Evolutionary conservation across 495 filamentous ascomycete species (phyloP), one percentile per base, ranked within the genome.

Genomic region (Penicillium waksmanii): DNA sequence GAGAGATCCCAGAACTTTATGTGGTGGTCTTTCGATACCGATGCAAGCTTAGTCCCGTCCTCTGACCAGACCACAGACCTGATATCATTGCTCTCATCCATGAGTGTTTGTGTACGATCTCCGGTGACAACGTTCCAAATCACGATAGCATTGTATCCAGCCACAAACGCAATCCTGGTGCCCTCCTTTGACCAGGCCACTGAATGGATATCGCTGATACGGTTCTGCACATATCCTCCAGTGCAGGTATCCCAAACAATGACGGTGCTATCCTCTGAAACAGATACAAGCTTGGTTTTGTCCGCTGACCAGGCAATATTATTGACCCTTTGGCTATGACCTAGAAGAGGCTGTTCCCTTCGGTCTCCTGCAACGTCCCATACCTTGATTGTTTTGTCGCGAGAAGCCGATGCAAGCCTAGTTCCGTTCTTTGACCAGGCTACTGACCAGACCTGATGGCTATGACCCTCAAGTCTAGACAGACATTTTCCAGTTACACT

Each of bases 1-100:
- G 42, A 44, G 13, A 54, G 21, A 42, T 55, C 40, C 53, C 53
- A 55, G 21, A 55, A 33, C 53, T 55, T 46, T 17, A 46, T 19
- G 0, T 36, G 17, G 11, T 19, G 10, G 12, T 55, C 36, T 8
- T 18, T 15, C 9, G 51, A 54, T 7, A 13, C 21, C 11, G 51
- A 54, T 7, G 21, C 34, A 42, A 54, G 53, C 21, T 23, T 42
- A 27, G 36, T 55, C 3, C 53, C 40, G 44, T 55, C 53, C 7
- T 42, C 53, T 17, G 53, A 42, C 53, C 53, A 55, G 7, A 25
- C 27, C 18, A 55, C n/a, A 4, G 53, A 55, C 25, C n/a, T 19
- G 17, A 44, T 10, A 44, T 44, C 17, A 18, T 18, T n/a, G n/a
- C 15, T 19, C 17, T 8, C 42, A 44, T 19, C 17, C 42, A 10